phyloP scores from a whole-genome alignment of 371 early-diverging fungal species.

The Apophysomyces ossiformis region DNA sequence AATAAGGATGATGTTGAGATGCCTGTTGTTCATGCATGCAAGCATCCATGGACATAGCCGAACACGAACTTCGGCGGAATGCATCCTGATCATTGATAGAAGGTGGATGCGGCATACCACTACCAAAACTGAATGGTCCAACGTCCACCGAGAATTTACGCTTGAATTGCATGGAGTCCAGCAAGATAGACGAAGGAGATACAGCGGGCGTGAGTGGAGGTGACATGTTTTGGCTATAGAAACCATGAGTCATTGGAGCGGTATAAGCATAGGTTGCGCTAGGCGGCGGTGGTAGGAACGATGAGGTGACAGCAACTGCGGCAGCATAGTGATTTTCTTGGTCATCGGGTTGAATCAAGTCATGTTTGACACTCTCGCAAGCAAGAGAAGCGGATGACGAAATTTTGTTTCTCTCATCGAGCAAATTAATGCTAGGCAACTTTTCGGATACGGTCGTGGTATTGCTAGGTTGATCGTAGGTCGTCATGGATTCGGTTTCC shows the following conservation, averaged over 20 bases:
- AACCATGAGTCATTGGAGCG: not conserved
- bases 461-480: not conserved
- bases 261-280: not conserved
- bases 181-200: constrained; percentile 27
- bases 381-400: not conserved
- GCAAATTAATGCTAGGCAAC: constrained; percentile 2
- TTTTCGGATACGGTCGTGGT: not conserved
- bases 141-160: constrained; percentile 57
- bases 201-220: constrained; percentile 32
- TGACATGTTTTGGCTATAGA: constrained; percentile 15
- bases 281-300: not conserved
- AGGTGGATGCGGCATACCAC: constrained; percentile 29
- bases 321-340: constrained; percentile 4
- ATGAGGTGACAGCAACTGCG: not conserved
- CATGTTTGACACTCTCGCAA: constrained; percentile 9
- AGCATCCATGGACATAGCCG: constrained; percentile 34
- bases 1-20: not conserved
- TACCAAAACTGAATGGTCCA: constrained; percentile 50
- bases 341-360: constrained; percentile 1
- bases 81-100: constrained; percentile 34
- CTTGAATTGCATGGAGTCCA: constrained; percentile 35
- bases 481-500: constrained; percentile 11
- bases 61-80: constrained; percentile 41
- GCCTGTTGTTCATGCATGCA: constrained; percentile 14
- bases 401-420: not conserved